Conservation (phyloP, 345 rosid species). For the Brassica rapa region DNA sequence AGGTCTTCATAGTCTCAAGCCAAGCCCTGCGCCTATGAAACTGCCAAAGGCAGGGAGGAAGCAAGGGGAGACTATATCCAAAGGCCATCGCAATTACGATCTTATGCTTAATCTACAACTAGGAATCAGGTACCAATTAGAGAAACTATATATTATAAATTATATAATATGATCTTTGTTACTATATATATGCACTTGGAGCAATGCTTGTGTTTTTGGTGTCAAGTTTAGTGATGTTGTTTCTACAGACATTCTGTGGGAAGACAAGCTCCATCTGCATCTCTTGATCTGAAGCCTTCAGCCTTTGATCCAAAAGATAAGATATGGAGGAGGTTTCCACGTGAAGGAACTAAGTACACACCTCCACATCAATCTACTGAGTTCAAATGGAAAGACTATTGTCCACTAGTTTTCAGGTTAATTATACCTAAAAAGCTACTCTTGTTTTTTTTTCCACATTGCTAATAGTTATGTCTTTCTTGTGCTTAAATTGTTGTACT, state of each 20-base stretch:
- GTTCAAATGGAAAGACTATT: conserved; percentile 94
- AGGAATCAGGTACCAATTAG: conserved; percentile 51
- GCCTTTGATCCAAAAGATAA: conserved; percentile 92
- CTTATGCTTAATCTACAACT: conserved; percentile 93
- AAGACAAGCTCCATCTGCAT: conserved; percentile 66
- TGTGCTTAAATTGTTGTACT: conserved; percentile 12
- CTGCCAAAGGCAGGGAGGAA: conserved; percentile 65
- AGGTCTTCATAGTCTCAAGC: conserved; percentile 28
- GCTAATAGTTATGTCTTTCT: not conserved
- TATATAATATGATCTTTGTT: conserved; percentile 9
- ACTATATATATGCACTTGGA: not conserved
- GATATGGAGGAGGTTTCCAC: conserved; percentile 89
- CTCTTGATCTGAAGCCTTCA: conserved; percentile 81
- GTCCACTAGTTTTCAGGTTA: conserved; percentile 92
- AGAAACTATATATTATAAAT: not conserved
- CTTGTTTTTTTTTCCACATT: not conserved
- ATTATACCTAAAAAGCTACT: not conserved
- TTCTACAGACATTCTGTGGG: conserved; percentile 77
- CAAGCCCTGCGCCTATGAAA: conserved; percentile 53
- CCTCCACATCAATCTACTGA: conserved; percentile 88
- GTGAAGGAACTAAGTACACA: conserved; percentile 85
- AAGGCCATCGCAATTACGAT: conserved; percentile 89
- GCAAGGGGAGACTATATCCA: conserved; percentile 85
- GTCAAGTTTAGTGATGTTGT: conserved; percentile 26
- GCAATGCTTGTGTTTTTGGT: not conserved